Conservation (phyloP, 2,329 filamentous ascomycete genomes). For the Alternaria conjuncta region DNA sequence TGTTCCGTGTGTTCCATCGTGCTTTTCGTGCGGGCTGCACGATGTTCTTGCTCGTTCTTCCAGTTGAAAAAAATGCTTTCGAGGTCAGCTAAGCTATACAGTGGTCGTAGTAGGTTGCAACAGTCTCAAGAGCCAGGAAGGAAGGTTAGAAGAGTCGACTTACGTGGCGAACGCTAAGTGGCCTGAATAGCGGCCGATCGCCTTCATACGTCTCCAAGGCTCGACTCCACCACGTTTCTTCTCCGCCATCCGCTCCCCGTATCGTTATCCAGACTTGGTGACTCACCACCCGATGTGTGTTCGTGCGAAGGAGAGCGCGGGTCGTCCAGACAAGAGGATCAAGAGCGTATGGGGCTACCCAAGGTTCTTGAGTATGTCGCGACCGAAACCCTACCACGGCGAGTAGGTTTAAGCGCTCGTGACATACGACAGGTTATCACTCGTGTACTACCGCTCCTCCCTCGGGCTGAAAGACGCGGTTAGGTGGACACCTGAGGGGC, state of each 20-base stretch:
- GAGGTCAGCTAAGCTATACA: conserved; percentile 12
- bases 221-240: background rate
- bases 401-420: conserved; percentile 44
- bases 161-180: conserved; percentile 54
- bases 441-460: conserved; percentile 38
- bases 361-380: conserved; percentile 32
- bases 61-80: conserved; percentile 4
- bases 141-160: conserved; percentile 30
- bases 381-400: conserved; percentile 24
- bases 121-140: conserved; percentile 26
- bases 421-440: conserved; percentile 28
- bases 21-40: conserved; percentile 26
- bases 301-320: background rate
- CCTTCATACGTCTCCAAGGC: conserved; percentile 18
- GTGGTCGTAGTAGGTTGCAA: conserved; percentile 22
- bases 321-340: conserved; percentile 12
- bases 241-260: conserved; percentile 20
- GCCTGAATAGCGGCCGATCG: conserved; percentile 48
- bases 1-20: conserved; percentile 27
- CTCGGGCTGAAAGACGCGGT: conserved; percentile 26
- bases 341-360: conserved; percentile 26
- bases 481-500: conserved; percentile 23
- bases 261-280: conserved; percentile 9
- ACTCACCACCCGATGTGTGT: background rate
- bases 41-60: conserved; percentile 11